Conservation (phyloP, 176 grass and related monocot species). For the Carex pumila region DNA sequence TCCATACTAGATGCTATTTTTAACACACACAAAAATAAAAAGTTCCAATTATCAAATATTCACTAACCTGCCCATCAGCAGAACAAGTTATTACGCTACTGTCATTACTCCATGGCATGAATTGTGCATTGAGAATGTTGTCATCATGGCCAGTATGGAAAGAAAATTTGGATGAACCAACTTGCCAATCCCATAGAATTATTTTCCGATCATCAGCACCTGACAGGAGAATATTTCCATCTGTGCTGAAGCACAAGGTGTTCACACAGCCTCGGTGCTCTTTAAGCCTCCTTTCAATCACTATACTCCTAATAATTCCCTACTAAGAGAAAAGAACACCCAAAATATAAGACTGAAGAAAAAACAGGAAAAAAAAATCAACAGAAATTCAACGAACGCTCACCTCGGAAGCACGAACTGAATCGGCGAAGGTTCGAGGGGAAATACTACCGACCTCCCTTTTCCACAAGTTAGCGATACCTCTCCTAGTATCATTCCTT, state of each 20-base stretch:
- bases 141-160: constrained; percentile 47
- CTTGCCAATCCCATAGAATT: constrained; percentile 61
- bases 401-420: constrained; percentile 14
- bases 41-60: neutral
- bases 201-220: constrained; percentile 46
- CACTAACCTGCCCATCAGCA: constrained; percentile 54
- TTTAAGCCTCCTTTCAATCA: constrained; percentile 37
- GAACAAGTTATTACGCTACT: constrained; percentile 51
- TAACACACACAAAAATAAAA: neutral
- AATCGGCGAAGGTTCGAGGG: constrained; percentile 13
- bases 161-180: neutral
- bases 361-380: neutral
- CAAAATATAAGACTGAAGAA: constrained; percentile 2
- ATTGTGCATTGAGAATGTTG: constrained; percentile 61
- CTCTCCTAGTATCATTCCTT: neutral
- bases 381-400: constrained; percentile 23
- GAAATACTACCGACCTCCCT: constrained; percentile 6
- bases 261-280: constrained; percentile 57
- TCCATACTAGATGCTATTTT: neutral
- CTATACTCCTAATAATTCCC: constrained; percentile 45
- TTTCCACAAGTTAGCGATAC: neutral
- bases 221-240: constrained; percentile 59
- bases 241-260: constrained; percentile 48
- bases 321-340: constrained; percentile 11
- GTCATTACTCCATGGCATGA: constrained; percentile 63